phyloP scores from a whole-genome alignment of 73 alveolate genomes.

The Tetrahymena elliotti region DNA sequence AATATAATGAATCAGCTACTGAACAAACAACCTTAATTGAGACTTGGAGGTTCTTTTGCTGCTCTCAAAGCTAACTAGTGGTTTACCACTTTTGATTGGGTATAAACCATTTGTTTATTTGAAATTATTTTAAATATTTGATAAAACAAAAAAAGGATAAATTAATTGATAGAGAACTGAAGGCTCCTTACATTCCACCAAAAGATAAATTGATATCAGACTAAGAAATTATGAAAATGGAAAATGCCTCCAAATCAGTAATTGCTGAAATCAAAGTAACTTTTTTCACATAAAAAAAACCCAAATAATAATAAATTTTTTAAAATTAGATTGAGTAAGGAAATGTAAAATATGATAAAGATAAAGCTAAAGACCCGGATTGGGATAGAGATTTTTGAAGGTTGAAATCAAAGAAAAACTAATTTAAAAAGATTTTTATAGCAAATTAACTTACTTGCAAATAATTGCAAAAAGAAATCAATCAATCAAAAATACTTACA shows the following conservation, averaged over 20 bases:
- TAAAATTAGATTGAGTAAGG: background rate
- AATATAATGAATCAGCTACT: slow-evolving; percentile 36
- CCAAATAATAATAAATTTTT: background rate
- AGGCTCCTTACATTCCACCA: slow-evolving; percentile 35
- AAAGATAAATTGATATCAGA: slow-evolving; percentile 11
- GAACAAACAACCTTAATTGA: slow-evolving; percentile 11
- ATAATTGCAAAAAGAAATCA: background rate
- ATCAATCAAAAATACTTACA: too few relatives aligned
- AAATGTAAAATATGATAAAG: slow-evolving; percentile 11
- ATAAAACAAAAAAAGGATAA: slow-evolving; percentile 6
- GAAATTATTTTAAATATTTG: background rate
- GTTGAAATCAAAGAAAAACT: background rate
- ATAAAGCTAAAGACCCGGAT: slow-evolving; percentile 38
- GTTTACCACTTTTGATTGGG: slow-evolving; percentile 44
- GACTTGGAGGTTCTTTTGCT: slow-evolving; percentile 39
- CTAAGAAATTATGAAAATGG: background rate
- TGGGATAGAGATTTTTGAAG: slow-evolving; percentile 46
- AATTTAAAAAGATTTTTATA: background rate
- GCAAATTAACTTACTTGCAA: background rate
- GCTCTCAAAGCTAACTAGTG: slow-evolving; percentile 24
- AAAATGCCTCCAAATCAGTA: background rate
- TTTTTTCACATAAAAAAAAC: background rate
- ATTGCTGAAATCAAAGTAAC: background rate
- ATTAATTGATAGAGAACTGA: slow-evolving; percentile 27
- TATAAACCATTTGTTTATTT: background rate